phyloP scores from a whole-genome alignment of 192 early-diverging fungal genomes.

The Coemansia erecta region DNA sequence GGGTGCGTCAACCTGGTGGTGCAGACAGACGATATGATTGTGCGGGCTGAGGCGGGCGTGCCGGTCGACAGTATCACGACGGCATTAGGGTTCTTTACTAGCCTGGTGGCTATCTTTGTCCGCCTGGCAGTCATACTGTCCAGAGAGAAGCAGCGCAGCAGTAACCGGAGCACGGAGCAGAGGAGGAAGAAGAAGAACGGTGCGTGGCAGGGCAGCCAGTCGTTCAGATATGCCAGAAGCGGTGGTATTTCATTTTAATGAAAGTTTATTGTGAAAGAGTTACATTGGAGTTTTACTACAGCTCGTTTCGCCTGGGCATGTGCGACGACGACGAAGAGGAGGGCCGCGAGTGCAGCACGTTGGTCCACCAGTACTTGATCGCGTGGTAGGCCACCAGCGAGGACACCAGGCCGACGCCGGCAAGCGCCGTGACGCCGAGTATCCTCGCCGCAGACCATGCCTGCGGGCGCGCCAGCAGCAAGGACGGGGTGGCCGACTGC shows the following conservation, averaged over 20 bases:
- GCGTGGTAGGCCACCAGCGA: slow-evolving; percentile 46
- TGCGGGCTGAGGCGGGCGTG: slow-evolving; percentile 9
- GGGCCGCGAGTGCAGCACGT: slow-evolving; percentile 16
- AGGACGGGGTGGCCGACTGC: slow-evolving; percentile 41
- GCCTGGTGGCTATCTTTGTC: slow-evolving; percentile 24
- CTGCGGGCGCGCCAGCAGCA: slow-evolving; percentile 32
- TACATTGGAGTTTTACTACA: slow-evolving; percentile 9
- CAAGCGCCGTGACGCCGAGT: slow-evolving; percentile 34
- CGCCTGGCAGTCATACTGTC: slow-evolving; percentile 11
- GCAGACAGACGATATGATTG: slow-evolving; percentile 32
- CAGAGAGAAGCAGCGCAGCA: slow-evolving; percentile 8
- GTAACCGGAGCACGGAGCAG: neutral
- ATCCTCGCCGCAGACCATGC: slow-evolving; percentile 36
- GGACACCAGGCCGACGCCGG: slow-evolving; percentile 40
- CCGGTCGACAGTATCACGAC: slow-evolving; percentile 20
- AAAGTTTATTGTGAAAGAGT: neutral
- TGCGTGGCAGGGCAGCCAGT: neutral
- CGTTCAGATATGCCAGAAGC: neutral
- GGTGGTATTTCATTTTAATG: neutral
- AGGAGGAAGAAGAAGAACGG: neutral
- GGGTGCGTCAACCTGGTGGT: slow-evolving; percentile 25
- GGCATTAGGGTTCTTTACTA: slow-evolving; percentile 27
- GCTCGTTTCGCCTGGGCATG: slow-evolving; percentile 20
- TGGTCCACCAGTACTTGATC: slow-evolving; percentile 46
- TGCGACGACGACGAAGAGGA: slow-evolving; percentile 9